These are phyloP conservation scores for Boletus bicolor DNA, from an alignment of 768 basidiomycete species.

Conservation along the genomic window DNA sequence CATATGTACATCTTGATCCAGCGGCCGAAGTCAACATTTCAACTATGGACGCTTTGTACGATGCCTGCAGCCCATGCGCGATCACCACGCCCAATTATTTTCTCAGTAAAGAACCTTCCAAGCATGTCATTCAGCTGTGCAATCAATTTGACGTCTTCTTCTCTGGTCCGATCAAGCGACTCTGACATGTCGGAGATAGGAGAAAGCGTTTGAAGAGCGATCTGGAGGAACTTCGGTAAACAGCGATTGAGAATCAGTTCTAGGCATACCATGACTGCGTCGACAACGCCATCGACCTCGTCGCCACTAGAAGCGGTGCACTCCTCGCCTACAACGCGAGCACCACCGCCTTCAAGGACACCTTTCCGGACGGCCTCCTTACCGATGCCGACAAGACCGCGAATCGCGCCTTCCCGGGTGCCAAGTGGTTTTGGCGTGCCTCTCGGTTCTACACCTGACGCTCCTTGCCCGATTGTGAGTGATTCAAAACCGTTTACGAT, in stretches of 20 bases:
- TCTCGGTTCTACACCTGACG: slow-evolving; percentile 40
- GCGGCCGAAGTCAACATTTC: neutral
- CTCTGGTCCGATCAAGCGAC: slow-evolving; percentile 47
- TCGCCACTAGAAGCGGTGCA: slow-evolving; percentile 34
- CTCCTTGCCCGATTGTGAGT: slow-evolving; percentile 18
- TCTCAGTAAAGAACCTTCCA: slow-evolving; percentile 61
- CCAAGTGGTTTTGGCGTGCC: slow-evolving; percentile 61
- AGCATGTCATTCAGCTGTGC: slow-evolving; percentile 50
- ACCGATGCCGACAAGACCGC: slow-evolving; percentile 81
- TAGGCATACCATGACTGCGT: slow-evolving; percentile 57
- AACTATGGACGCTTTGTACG: slow-evolving; percentile 33
- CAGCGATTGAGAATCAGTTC: neutral
- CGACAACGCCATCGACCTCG: slow-evolving; percentile 47
- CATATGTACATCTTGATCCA: neutral
- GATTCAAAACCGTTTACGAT: slow-evolving; percentile 29
- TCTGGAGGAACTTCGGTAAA: slow-evolving; percentile 34
- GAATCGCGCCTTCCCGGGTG: slow-evolving; percentile 85
- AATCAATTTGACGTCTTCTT: slow-evolving; percentile 46
- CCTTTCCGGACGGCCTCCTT: slow-evolving; percentile 84
- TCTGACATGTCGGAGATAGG: slow-evolving; percentile 58
- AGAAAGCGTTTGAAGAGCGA: slow-evolving; percentile 58
- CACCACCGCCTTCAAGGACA: slow-evolving; percentile 76
- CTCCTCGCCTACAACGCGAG: slow-evolving; percentile 69
- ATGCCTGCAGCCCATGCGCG: slow-evolving; percentile 64
- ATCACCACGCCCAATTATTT: slow-evolving; percentile 47